Percentiles rank a stretch among this genome's conserved stretches.
phyloP scores from a whole-genome alignment of 2,329 filamentous ascomycete genomes.

The Alternaria rosae region DNA sequence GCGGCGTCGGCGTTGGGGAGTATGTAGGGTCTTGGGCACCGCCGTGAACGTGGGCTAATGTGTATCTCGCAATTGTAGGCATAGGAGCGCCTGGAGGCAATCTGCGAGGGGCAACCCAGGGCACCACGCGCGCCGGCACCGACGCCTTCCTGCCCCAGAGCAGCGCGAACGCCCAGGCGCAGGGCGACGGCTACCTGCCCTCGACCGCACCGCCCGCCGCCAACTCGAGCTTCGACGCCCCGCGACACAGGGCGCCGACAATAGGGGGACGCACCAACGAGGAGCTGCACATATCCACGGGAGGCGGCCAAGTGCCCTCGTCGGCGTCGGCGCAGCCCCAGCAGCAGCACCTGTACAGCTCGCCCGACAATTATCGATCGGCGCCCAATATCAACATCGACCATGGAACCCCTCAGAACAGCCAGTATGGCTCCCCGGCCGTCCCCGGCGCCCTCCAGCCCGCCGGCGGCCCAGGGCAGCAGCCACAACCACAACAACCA shows the following conservation, averaged over 20 bases:
- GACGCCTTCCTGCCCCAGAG: constrained; percentile 53
- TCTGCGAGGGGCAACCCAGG: constrained; percentile 49
- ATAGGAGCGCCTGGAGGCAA: constrained; percentile 55
- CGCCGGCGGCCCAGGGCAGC: constrained; percentile 52
- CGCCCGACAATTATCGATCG: constrained; percentile 58
- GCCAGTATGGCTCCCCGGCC: constrained; percentile 55
- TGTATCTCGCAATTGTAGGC: constrained; percentile 20
- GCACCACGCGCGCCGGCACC: constrained; percentile 53
- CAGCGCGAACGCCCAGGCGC: constrained; percentile 35
- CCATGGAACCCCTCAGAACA: constrained; percentile 58
- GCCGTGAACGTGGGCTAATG: constrained; percentile 10
- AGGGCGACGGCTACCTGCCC: constrained; percentile 24
- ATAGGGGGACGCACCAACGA: constrained; percentile 59
- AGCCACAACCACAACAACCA: constrained; percentile 30
- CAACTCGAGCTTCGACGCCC: constrained; percentile 59
- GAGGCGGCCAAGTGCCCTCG: constrained; percentile 51
- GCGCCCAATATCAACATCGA: constrained; percentile 67
- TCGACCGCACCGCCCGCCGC: constrained; percentile 44
- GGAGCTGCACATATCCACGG: constrained; percentile 62
- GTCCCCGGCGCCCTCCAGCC: constrained; percentile 68
- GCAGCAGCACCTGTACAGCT: constrained; percentile 54
- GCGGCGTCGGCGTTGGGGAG: constrained; percentile 56
- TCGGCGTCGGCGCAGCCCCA: constrained; percentile 35
- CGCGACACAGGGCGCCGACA: constrained; percentile 55
- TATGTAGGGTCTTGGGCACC: constrained; percentile 10